These are phyloP conservation scores for Incumbomyces lentus DNA, from an alignment of 2,329 filamentous ascomycete genomes.

Conservation along the genomic window DNA sequence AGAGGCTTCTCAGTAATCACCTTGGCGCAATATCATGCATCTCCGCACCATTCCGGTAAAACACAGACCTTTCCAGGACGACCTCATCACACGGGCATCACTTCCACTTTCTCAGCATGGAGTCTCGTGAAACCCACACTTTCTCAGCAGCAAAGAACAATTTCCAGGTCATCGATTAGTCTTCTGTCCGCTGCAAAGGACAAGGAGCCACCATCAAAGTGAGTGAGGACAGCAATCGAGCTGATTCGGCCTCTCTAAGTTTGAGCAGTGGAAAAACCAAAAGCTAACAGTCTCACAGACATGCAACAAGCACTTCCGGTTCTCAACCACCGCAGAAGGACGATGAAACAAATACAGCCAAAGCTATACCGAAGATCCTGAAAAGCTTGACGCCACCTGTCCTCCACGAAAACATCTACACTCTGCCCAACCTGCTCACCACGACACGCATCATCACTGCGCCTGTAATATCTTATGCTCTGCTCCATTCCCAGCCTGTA, in stretches of 20 bases:
- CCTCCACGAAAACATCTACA: conserved; percentile 84
- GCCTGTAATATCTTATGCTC: conserved; percentile 76
- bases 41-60: too few relatives aligned
- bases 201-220: background rate
- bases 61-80: too few relatives aligned
- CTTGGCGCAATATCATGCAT: too few relatives aligned
- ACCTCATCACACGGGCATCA: too few relatives aligned
- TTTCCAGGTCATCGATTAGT: background rate
- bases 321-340: background rate
- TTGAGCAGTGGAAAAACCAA: too few relatives aligned
- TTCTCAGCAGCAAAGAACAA: background rate
- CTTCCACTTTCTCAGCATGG: too few relatives aligned
- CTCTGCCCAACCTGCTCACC: conserved; percentile 86
- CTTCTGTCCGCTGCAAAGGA: background rate
- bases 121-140: too few relatives aligned
- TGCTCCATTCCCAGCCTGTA: conserved; percentile 70
- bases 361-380: conserved; percentile 24
- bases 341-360: background rate
- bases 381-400: conserved; percentile 26
- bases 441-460: conserved; percentile 74
- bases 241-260: too few relatives aligned
- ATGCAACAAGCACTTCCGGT: background rate
- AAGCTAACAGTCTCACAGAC: too few relatives aligned
- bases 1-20: too few relatives aligned
- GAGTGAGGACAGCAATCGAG: background rate